These are phyloP conservation scores for Teratosphaeria viscida DNA, from an alignment of 2,329 filamentous ascomycete species.

Conservation along the genomic window DNA sequence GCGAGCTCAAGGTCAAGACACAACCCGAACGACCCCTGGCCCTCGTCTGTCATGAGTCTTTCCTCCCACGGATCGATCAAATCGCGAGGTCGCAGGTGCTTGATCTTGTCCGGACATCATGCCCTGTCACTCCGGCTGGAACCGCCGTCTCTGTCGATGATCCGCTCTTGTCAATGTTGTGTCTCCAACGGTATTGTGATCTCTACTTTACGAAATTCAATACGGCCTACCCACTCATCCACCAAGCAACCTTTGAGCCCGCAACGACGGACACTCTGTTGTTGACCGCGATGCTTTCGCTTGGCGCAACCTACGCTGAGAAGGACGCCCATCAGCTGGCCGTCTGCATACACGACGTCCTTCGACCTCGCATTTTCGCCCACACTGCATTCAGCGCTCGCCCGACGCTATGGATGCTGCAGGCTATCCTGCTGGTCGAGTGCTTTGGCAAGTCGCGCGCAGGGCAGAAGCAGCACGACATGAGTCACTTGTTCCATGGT, in stretches of 20 bases:
- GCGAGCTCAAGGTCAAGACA: neutral
- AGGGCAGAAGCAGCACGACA: neutral
- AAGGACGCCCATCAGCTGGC: neutral
- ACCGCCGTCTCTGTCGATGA: neutral
- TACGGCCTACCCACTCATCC: neutral
- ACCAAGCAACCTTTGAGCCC: neutral
- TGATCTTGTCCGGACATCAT: neutral
- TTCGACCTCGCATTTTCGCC: neutral
- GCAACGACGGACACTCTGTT: neutral
- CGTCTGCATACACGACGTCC: neutral
- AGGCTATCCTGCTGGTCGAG: neutral
- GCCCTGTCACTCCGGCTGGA: neutral
- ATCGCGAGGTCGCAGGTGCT: neutral
- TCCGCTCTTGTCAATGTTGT: neutral
- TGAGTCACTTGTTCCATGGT: neutral
- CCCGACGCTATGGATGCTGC: neutral
- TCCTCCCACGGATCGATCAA: neutral
- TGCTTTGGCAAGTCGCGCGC: neutral
- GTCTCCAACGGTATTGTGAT: neutral
- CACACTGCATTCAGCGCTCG: neutral
- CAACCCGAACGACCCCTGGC: neutral
- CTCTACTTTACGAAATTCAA: neutral
- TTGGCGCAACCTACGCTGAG: neutral
- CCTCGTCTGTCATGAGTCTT: neutral
- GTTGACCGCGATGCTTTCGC: neutral